Base-by-base conservation (phyloP, 495 filamentous ascomycete species). In the Bacidia gigantensis region DNA sequence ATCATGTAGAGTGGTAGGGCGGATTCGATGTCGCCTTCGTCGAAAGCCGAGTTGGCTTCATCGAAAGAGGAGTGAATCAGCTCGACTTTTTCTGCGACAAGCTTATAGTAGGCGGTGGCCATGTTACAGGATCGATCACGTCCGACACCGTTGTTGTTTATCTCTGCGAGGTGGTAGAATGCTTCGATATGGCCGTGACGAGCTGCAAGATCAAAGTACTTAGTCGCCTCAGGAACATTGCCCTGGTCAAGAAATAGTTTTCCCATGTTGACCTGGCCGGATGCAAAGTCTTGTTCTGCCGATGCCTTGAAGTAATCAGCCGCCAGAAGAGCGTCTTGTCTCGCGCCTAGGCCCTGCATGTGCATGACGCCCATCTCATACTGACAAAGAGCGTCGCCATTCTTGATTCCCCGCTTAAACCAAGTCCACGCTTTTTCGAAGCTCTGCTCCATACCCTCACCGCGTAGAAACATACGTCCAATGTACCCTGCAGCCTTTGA, bases 151-250 rank as follows among this genome's bases (percentile, higher is more conserved):
- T 85, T 77, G 55, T 89, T 80, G 46, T 78, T 84, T 65, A 96
- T 77, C 65, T 97, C 92, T 0, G 87, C 92, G 2, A 99, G 82
- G 62, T 93, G 94, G 67, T 97, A 99, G 58, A 85, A 90, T 1
- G 92, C 84, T 65, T 97, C 92, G 56, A 97, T 86, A 64, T 86
- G 86, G 12, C 82, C 82, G 67, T 89, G 87, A 29, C 88, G 77
- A 46, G 84, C 85, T 18, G 93, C 92, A n/a, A 92, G 72, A 56
- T 97, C 90, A 55, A 99, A 96, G 62, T 95, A 95, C 26, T 79
- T 75, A 40, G 77, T 85, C 2, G 92, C 92, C 3, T 80, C 80
- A 2, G 76, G 69, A 10, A 86, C 64, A 52, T 87, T 80, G 14
- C 88, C 87, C 64, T 97, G 92, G 56, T 97, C 93, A 12, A 97